Evolutionary conservation across 2,329 filamentous ascomycete species (phyloP), one percentile per base, ranked within the genome.

Genomic region (Alternaria metachromatica): DNA sequence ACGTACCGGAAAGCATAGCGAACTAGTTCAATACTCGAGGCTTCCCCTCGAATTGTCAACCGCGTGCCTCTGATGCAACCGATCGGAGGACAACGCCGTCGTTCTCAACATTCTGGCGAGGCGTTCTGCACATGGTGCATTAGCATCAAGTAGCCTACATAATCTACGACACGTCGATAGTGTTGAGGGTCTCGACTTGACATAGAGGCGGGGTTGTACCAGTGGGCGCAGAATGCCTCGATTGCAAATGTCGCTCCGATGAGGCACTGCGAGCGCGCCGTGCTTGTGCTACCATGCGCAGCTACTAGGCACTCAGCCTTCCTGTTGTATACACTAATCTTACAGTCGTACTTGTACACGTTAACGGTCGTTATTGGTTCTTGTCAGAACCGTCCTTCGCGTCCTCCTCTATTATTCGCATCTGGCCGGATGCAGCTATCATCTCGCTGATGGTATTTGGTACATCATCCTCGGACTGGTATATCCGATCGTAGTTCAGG

Each of bases 401-500:
- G n/a, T 66, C 64, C 37, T 71, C 69, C 48, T 68, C 68, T 50
- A 57, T 21, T 58, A 72, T 63, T 33, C 60, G 86, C 81, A 78
- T 73, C 84, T 84, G 59, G 78, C 79, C 72, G 78, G 83, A 70
- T 83, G 66, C 70, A 76, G 61, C 86, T 56, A 78, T 60, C 51
- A 72, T 66, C 45, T 74, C 72, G 20, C 71, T 68, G 15, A 78
- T 65, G 5, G 66, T 67, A 18, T 73, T 70, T 8, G 76, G 71
- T 20, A 69, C 59, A 12, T 72, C 70, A 15, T 75, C 72, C 20
- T 70, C 71, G 3, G 63, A 85, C 66, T 86, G 87, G 66, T 87
- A 87, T 58, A 79, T 75, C 9, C 63, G 67, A 8, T 87, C 84
- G 66, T 93, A 84, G 26, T 83, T 83, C 72, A 86, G 88, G 68